Evolutionary conservation across 2,329 filamentous ascomycete genomes (phyloP), one percentile per base, ranked within the genome.

Genomic region (Biscogniauxia sp.): DNA sequence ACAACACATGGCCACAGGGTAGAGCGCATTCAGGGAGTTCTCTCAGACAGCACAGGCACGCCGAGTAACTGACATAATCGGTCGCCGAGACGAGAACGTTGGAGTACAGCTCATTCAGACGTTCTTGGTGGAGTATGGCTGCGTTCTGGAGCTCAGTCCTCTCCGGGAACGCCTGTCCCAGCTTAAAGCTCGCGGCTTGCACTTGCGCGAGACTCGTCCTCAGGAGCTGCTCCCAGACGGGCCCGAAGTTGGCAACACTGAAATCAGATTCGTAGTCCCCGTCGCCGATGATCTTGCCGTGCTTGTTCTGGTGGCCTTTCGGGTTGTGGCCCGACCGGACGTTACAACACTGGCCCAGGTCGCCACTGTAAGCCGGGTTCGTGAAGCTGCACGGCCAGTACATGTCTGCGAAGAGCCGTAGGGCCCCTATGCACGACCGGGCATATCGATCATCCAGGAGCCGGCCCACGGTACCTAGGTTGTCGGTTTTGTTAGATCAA

Each of bases 271-370:
- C 63, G 58, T 73, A 74, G 49, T 70, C 69, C 4, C 72, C 72
- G 55, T 72, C 66, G n/a, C 72, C 72, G 23, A 74, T 74, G 55
- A 74, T 73, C 32, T 67, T 72, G 4, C 72, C 72, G 49, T 72
- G 66, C 50, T 67, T 69, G 56, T 74, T 73, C 57, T 74, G 72
- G 54, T 74, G 72, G 7, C 72, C 72, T 56, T 74, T 74, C 9
- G 67, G 70, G 50, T 73, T 73, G 59, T 74, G 72, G 0, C 71
- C 72, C 2, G 72, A 68, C 59, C 69, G 66, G 19, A 74, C 68
- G 51, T 74, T 74, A 41, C 70, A 72, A 37, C 72, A 74, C 41
- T 65, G 68, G 20, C 70, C 71, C 6, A 70, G 65, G 15, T 71
- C 71, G 13, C 68, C 68, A 7, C 54, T 54, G 51, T 64, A 65